phyloP scores from a whole-genome alignment of 768 basidiomycete species.

The Dentipellis fragilis region DNA sequence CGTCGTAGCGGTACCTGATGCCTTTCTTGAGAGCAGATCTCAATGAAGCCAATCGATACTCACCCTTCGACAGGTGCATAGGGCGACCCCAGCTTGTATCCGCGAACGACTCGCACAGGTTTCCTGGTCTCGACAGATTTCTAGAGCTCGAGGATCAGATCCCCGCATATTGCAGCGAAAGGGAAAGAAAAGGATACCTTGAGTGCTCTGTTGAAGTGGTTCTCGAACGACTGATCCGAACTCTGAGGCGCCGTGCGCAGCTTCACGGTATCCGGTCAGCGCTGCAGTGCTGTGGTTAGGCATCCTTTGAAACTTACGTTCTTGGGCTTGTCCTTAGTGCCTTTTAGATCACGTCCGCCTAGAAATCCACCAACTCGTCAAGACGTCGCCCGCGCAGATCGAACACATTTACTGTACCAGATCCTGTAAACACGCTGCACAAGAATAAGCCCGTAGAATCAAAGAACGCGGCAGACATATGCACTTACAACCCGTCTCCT shows the following conservation, averaged over 20 bases:
- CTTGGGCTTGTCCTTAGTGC: constrained; percentile 73
- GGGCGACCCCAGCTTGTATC: constrained; percentile 61
- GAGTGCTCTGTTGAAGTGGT: constrained; percentile 59
- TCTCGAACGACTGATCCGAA: constrained; percentile 73
- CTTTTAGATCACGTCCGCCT: constrained; percentile 83
- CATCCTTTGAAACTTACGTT: constrained; percentile 27
- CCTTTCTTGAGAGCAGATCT: neutral
- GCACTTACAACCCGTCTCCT: constrained; percentile 72
- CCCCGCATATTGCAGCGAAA: neutral
- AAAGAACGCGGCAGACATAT: neutral
- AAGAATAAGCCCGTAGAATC: neutral
- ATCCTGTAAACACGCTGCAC: constrained; percentile 69
- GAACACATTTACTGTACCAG: constrained; percentile 30
- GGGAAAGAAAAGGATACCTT: constrained; percentile 29
- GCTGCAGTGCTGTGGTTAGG: too few species aligned
- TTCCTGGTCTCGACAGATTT: constrained; percentile 69
- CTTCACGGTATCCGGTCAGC: constrained; percentile 24
- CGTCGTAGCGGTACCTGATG: constrained; percentile 80
- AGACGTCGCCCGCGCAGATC: too few species aligned
- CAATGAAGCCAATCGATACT: constrained; percentile 5
- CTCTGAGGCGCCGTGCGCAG: constrained; percentile 86
- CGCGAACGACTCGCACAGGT: constrained; percentile 81
- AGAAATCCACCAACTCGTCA: neutral
- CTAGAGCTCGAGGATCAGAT: constrained; percentile 24
- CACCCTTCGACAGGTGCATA: constrained; percentile 79